A percentile compares a stretch with the other conserved stretches of the same genome.
phyloP scores from a whole-genome alignment of 2,329 filamentous ascomycete genomes.

The Venturia asperata region DNA sequence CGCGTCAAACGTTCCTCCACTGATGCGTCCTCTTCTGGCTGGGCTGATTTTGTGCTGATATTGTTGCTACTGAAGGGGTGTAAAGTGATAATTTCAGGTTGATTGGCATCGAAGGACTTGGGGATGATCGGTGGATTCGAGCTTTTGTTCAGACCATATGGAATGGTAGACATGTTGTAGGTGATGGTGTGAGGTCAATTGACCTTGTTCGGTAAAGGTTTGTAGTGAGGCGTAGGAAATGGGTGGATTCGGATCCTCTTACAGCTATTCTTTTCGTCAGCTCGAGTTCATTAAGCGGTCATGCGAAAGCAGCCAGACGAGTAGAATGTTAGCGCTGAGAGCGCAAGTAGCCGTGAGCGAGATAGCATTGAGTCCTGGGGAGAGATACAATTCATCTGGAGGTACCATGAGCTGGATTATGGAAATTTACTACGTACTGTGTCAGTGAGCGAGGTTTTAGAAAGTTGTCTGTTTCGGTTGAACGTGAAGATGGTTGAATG shows the following conservation, averaged over 20 bases:
- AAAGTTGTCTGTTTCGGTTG: neutral
- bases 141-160: slow-evolving; percentile 9
- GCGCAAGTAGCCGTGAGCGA: neutral
- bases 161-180: slow-evolving; percentile 18
- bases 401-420: neutral
- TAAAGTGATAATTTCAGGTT: slow-evolving; percentile 81
- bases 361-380: neutral
- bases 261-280: neutral
- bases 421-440: neutral
- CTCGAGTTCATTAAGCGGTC: neutral
- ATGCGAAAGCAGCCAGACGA: neutral
- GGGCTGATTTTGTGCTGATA: slow-evolving; percentile 95
- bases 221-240: neutral
- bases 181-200: neutral
- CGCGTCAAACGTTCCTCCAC: slow-evolving; percentile 87
- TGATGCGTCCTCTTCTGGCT: slow-evolving; percentile 94
- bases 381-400: neutral
- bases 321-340: neutral
- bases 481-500: neutral
- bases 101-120: slow-evolving; percentile 77
- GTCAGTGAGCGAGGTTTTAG: neutral
- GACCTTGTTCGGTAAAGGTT: neutral
- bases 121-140: slow-evolving; percentile 57
- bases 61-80: slow-evolving; percentile 98
- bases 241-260: neutral